A percentile compares a stretch with the other conserved stretches of the same genome.
phyloP scores from a whole-genome alignment of 768 basidiomycete genomes.

The Termitomyces sp. region DNA sequence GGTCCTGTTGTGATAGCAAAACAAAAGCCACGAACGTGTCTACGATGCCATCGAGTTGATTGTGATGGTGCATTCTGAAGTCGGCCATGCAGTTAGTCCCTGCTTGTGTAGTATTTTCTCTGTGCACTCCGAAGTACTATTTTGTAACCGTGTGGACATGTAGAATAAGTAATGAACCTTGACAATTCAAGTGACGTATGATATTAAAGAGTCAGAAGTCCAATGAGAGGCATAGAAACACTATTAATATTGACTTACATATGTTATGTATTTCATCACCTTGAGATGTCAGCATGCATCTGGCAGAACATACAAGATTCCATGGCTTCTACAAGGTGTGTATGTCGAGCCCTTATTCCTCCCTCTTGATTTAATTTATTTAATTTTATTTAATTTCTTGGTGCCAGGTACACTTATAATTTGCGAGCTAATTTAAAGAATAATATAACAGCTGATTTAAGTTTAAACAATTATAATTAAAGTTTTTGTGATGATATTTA shows the following conservation, averaged over 20 bases:
- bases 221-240: background rate
- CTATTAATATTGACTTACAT: too few species aligned
- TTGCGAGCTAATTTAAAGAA: too few species aligned
- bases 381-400: background rate
- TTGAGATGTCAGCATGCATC: too few species aligned
- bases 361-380: background rate
- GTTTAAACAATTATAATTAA: too few species aligned
- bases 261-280: too few species aligned
- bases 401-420: too few species aligned
- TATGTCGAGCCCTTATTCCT: background rate
- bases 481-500: too few species aligned
- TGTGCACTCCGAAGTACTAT: background rate
- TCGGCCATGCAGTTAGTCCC: background rate
- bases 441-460: too few species aligned
- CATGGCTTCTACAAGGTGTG: too few species aligned
- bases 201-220: background rate
- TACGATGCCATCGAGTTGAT: too few species aligned
- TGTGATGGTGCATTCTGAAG: background rate
- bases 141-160: background rate
- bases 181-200: background rate
- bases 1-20: background rate
- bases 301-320: too few species aligned
- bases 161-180: background rate
- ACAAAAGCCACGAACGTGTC: background rate
- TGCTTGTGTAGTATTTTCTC: background rate